Conservation (phyloP, 2,329 filamentous ascomycete genomes). For the Plenodomus tracheiphilus region DNA sequence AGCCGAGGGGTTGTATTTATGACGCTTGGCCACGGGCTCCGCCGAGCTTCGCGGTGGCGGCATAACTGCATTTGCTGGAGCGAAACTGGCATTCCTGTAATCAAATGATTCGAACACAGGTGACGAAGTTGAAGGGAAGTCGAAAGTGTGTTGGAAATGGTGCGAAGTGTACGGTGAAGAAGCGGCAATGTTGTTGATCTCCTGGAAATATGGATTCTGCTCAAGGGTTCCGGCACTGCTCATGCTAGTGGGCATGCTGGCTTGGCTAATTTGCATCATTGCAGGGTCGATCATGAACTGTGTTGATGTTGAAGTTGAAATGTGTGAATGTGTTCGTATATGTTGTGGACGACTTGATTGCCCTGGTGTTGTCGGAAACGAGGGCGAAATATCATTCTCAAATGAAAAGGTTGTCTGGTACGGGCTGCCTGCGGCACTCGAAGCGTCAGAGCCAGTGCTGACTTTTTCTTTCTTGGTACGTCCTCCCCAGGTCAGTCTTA, state of each 20-base stretch:
- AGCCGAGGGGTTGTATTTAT: constrained; percentile 29
- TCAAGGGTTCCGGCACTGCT: constrained; percentile 15
- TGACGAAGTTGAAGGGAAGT: constrained; percentile 24
- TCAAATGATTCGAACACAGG: constrained; percentile 20
- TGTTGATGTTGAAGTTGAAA: constrained; percentile 22
- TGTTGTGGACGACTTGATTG: constrained; percentile 21
- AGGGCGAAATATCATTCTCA: constrained; percentile 25
- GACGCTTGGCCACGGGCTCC: constrained; percentile 24
- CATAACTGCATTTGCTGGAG: constrained; percentile 28
- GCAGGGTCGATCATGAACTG: constrained; percentile 33
- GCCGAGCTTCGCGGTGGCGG: constrained; percentile 26
- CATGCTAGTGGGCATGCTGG: constrained; percentile 17
- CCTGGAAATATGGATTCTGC: constrained; percentile 15
- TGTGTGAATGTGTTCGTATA: constrained; percentile 29
- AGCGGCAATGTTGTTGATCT: constrained; percentile 4
- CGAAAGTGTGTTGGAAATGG: constrained; percentile 26
- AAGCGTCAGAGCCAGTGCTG: constrained; percentile 25
- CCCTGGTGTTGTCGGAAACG: constrained; percentile 24
- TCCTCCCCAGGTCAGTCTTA: constrained; percentile 80
- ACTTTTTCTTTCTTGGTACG: constrained; percentile 63
- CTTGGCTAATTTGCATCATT: constrained; percentile 22
- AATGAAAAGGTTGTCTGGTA: constrained; percentile 35
- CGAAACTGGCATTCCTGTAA: constrained; percentile 15
- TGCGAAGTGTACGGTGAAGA: constrained; percentile 16
- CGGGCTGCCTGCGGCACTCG: constrained; percentile 34